phyloP scores from a whole-genome alignment of 2,329 filamentous ascomycete species.

The Aspergillus sp. region DNA sequence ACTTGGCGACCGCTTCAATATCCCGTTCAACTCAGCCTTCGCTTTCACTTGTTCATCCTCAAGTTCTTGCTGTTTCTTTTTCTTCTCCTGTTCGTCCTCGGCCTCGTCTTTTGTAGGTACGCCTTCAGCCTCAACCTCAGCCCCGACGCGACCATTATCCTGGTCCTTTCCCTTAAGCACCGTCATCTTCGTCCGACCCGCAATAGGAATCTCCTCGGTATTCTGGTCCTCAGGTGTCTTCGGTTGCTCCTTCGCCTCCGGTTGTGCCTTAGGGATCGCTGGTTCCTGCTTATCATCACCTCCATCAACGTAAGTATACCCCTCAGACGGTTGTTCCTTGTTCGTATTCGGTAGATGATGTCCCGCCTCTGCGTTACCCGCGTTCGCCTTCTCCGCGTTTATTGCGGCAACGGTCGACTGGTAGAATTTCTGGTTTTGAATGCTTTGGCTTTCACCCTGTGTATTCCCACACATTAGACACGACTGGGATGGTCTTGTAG shows the following conservation, averaged over 20 bases:
- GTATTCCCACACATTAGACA: neutral
- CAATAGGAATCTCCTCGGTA: slow-evolving; percentile 49
- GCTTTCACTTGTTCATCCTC: slow-evolving; percentile 50
- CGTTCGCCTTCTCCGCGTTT: slow-evolving; percentile 46
- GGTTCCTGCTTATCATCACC: slow-evolving; percentile 40
- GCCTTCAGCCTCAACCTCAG: neutral
- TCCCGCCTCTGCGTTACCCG: slow-evolving; percentile 57
- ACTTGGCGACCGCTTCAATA: slow-evolving; percentile 84
- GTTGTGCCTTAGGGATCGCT: slow-evolving; percentile 34
- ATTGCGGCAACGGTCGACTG: slow-evolving; percentile 56
- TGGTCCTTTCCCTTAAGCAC: slow-evolving; percentile 39
- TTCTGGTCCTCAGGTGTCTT: neutral
- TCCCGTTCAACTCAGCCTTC: slow-evolving; percentile 70
- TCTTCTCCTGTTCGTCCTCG: slow-evolving; percentile 51
- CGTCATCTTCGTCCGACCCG: slow-evolving; percentile 55
- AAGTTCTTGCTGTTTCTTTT: slow-evolving; percentile 50
- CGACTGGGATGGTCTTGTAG: neutral
- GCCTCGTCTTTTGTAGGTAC: slow-evolving; percentile 23
- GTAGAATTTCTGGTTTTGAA: slow-evolving; percentile 53
- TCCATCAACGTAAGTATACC: slow-evolving; percentile 24
- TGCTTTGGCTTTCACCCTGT: slow-evolving; percentile 40
- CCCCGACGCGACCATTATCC: slow-evolving; percentile 17
- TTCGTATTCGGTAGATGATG: slow-evolving; percentile 45
- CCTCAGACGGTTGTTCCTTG: slow-evolving; percentile 67
- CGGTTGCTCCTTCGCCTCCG: neutral